Conservation (phyloP, 1,284 basidiomycete genomes). For the Ustilago shanxiensis region DNA sequence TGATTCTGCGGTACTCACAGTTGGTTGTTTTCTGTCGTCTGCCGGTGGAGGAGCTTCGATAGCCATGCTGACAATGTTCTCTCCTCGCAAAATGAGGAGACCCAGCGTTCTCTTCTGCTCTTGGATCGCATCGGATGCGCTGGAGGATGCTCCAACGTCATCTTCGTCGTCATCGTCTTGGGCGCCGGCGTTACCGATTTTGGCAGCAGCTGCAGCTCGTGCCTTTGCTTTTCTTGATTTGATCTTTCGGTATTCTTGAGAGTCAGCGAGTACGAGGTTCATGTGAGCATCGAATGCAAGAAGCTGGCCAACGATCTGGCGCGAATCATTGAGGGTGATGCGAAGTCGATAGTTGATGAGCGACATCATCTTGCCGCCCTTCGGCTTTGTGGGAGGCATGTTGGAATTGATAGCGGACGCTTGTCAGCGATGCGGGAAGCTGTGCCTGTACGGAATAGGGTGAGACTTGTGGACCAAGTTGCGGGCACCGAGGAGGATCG, state of each 20-base stretch:
- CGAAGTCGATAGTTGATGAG: constrained; percentile 98
- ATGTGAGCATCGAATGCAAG: constrained; percentile 99
- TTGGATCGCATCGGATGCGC: constrained; percentile 74
- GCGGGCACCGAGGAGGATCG: not conserved
- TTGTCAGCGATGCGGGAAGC: not conserved
- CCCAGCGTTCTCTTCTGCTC: constrained; percentile 97
- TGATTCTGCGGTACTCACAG: constrained; percentile 68
- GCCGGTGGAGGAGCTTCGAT: constrained; percentile 96
- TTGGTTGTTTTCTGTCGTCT: constrained; percentile 88
- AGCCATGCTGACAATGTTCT: constrained; percentile 92
- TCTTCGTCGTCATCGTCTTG: constrained; percentile 62
- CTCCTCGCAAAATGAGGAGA: constrained; percentile 93
- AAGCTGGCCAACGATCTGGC: constrained; percentile 95
- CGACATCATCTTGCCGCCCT: constrained; percentile 85
- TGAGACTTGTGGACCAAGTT: not conserved
- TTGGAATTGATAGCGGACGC: not conserved
- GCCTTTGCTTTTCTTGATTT: constrained; percentile 63
- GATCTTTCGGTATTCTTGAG: constrained; percentile 67
- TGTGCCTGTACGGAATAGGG: not conserved
- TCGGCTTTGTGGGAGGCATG: constrained; percentile 64
- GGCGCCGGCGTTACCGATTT: constrained; percentile 46
- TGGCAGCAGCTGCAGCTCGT: constrained; percentile 27
- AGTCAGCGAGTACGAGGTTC: constrained; percentile 96
- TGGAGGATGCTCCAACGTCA: constrained; percentile 32
- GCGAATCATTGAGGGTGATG: constrained; percentile 97